A percentile compares a stretch with the other conserved stretches of the same genome.
These are phyloP conservation scores for Rhynchospora breviuscula DNA, from an alignment of 176 grass and related monocot species.

Conservation along the genomic window DNA sequence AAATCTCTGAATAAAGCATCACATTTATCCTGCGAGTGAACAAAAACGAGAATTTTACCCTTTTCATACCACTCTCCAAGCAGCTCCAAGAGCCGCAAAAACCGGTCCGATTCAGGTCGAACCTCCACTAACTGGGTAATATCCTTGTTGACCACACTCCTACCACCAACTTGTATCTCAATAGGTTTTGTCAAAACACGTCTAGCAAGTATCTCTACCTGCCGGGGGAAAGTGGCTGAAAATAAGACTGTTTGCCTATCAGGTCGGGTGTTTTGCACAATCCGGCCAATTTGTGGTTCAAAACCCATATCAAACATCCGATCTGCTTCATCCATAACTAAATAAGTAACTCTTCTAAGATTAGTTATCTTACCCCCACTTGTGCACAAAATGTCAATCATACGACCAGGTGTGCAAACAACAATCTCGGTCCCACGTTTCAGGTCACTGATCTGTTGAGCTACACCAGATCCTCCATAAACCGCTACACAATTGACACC, in stretches of 20 bases:
- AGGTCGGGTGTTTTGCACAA: slow-evolving; percentile 83
- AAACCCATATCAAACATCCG: slow-evolving; percentile 99
- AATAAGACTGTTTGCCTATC: slow-evolving; percentile 91
- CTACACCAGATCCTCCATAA: slow-evolving; percentile 91
- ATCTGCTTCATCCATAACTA: slow-evolving; percentile 98
- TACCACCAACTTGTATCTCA: slow-evolving; percentile 92
- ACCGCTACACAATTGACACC: slow-evolving; percentile 88
- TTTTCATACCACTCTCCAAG: slow-evolving; percentile 88
- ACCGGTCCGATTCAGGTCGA: slow-evolving; percentile 67
- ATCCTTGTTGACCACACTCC: slow-evolving; percentile 95
- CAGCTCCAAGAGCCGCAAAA: slow-evolving; percentile 73
- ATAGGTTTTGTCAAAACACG: slow-evolving; percentile 80
- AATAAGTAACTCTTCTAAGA: slow-evolving; percentile 80
- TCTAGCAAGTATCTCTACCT: slow-evolving; percentile 85
- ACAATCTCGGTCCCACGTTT: slow-evolving; percentile 93
- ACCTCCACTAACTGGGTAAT: slow-evolving; percentile 85
- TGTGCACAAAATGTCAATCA: slow-evolving; percentile 96
- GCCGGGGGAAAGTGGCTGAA: slow-evolving; percentile 89
- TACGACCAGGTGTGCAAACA: slow-evolving; percentile 87
- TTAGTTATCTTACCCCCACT: slow-evolving; percentile 94
- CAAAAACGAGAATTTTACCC: slow-evolving; percentile 96
- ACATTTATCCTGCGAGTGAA: slow-evolving; percentile 98
- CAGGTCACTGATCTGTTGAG: slow-evolving; percentile 94
- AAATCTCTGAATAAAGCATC: slow-evolving; percentile 91
- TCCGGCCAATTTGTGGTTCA: slow-evolving; percentile 85